These are phyloP conservation scores for Mortierella sp. DNA, from an alignment of 371 early-diverging fungal species.

Conservation along the genomic window DNA sequence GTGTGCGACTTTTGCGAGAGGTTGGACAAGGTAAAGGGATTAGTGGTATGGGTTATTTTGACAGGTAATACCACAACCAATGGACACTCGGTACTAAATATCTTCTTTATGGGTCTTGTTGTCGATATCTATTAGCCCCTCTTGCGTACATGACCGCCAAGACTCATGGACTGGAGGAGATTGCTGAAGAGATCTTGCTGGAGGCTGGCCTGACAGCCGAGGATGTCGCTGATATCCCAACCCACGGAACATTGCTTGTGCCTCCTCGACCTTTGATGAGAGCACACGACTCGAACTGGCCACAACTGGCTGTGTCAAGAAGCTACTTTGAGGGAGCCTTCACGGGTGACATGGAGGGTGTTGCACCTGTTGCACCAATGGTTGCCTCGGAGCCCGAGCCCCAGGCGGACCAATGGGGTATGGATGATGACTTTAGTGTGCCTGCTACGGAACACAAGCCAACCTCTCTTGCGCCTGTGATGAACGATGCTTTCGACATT, in stretches of 20 bases:
- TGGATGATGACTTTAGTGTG: slow-evolving; percentile 63
- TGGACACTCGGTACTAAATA: not conserved
- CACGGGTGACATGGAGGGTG: slow-evolving; percentile 50
- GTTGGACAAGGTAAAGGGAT: slow-evolving; percentile 76
- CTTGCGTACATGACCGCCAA: slow-evolving; percentile 94
- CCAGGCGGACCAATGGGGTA: slow-evolving; percentile 77
- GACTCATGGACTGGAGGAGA: slow-evolving; percentile 84
- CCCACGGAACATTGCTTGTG: slow-evolving; percentile 59
- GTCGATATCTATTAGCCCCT: slow-evolving; percentile 57
- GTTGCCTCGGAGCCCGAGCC: slow-evolving; percentile 60
- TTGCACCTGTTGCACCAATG: slow-evolving; percentile 45
- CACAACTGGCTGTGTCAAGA: slow-evolving; percentile 79
- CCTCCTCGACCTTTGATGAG: slow-evolving; percentile 75
- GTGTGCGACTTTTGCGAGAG: slow-evolving; percentile 81
- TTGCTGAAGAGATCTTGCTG: slow-evolving; percentile 83
- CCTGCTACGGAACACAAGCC: slow-evolving; percentile 38
- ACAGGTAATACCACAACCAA: not conserved
- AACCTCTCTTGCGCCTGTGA: slow-evolving; percentile 23
- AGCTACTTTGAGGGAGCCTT: slow-evolving; percentile 75
- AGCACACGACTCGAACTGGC: slow-evolving; percentile 88
- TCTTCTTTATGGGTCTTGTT: not conserved
- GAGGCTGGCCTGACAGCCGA: slow-evolving; percentile 73
- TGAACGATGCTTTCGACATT: slow-evolving; percentile 52
- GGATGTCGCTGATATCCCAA: slow-evolving; percentile 65
- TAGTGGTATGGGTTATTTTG: too few species aligned